These are phyloP conservation scores for Bauhinia variegata DNA, from an alignment of 306 rosid genomes.

Conservation along the genomic window DNA sequence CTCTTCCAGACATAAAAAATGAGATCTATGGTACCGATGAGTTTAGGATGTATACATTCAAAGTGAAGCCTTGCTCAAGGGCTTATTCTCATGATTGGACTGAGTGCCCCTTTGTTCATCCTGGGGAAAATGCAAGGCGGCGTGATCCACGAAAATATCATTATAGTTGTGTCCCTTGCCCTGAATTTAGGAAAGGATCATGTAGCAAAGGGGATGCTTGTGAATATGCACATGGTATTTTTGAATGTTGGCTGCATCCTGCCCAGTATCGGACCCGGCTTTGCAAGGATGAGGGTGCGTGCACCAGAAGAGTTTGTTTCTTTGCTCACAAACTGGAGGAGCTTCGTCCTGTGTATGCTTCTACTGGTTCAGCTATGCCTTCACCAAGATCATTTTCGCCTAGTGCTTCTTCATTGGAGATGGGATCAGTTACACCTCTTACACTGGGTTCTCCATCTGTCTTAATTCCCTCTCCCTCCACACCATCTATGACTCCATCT, in stretches of 20 bases:
- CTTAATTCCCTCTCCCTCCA: slow-evolving; percentile 50
- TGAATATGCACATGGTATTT: slow-evolving; percentile 89
- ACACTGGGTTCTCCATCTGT: slow-evolving; percentile 56
- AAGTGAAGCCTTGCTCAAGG: slow-evolving; percentile 90
- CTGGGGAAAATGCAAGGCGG: slow-evolving; percentile 90
- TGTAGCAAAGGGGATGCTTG: slow-evolving; percentile 84
- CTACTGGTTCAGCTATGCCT: slow-evolving; percentile 86
- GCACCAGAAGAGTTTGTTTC: slow-evolving; percentile 80
- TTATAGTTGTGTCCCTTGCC: slow-evolving; percentile 89
- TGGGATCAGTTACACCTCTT: slow-evolving; percentile 56
- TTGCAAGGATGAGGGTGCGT: slow-evolving; percentile 81
- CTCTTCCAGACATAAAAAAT: slow-evolving; percentile 85
- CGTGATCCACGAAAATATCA: slow-evolving; percentile 78
- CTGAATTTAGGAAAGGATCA: slow-evolving; percentile 76
- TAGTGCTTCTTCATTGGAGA: slow-evolving; percentile 47
- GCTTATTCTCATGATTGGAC: slow-evolving; percentile 98
- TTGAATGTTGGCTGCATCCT: slow-evolving; percentile 96
- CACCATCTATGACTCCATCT: slow-evolving; percentile 66
- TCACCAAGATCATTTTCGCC: slow-evolving; percentile 66
- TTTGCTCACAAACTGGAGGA: slow-evolving; percentile 86
- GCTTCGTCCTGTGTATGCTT: slow-evolving; percentile 84
- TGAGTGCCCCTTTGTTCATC: slow-evolving; percentile 93
- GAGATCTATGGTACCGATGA: slow-evolving; percentile 86
- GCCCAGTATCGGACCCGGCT: slow-evolving; percentile 88
- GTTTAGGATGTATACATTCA: slow-evolving; percentile 84